Evolutionary conservation across 768 basidiomycete genomes (phyloP), one percentile per base, ranked within the genome.

Genomic region (Xerocomellus amylosporus): DNA sequence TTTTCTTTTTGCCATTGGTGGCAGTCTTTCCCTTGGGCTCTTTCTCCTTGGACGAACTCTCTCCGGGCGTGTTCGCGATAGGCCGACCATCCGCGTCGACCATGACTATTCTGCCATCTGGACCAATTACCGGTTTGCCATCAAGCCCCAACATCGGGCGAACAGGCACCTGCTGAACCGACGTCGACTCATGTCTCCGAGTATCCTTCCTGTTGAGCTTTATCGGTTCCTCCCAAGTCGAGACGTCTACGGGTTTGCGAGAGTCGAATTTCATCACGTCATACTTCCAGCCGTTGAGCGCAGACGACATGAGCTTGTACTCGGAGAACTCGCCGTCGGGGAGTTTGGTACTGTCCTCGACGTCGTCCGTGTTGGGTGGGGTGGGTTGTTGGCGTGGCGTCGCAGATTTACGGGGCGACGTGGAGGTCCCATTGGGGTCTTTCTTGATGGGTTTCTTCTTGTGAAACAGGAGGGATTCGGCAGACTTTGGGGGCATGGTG

Each of bases 211-310:
- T 79, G 71, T 95, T 95, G 62, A 95, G 76, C 74, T 88, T 90
- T 65, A 94, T 85, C 14, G 93, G 93, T 54, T 75, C 74, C 31
- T 75, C 69, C 87, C 92, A 93, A 30, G 73, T 71, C 48, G 76
- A 76, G 50, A 91, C 77, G 66, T 93, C 89, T 51, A 90, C 74
- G 15, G 79, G 75, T 64, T 87, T 87, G 53, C 86, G 79, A 33
- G 85, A 83, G 69, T 90, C 85, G 68, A 95, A 92, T 71, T 92
- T 92, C 88, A 94, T 91, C 54, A 94, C 83, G 73, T 93, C 89
- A 78, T 92, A 90, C 67, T 88, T 90, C 90, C 90, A 93, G 26
- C 87, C 89, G 67, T 89, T 88, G 66, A 87, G 81, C 15, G 84
- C 81, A 28, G 87, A 87, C 8, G 89, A 89, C 70, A 90, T 80